Evolutionary conservation across 2,329 filamentous ascomycete species (phyloP).

Genomic region (Chalaropsis thielavioides): DNA sequence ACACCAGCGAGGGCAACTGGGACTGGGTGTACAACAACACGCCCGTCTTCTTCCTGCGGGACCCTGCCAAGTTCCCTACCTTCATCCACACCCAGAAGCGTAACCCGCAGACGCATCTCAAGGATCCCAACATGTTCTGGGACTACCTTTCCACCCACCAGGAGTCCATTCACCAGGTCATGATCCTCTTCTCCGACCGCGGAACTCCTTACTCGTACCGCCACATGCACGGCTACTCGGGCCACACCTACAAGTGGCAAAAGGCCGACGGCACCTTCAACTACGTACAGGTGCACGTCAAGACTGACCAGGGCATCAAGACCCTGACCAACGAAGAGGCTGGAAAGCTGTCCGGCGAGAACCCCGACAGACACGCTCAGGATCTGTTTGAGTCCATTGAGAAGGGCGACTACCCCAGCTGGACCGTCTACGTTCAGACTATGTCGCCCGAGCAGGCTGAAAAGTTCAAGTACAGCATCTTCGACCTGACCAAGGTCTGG

Average conservation of each 20-base stretch:
- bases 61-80: constrained; percentile 59
- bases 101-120: constrained; percentile 56
- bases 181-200: constrained; percentile 51
- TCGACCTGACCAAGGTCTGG: constrained; percentile 58
- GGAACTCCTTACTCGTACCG: constrained; percentile 52
- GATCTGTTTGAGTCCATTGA: constrained; percentile 52
- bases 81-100: constrained; percentile 70
- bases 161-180: constrained; percentile 48
- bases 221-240: constrained; percentile 53
- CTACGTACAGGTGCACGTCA: constrained; percentile 51
- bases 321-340: constrained; percentile 45
- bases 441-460: constrained; percentile 48
- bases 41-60: constrained; percentile 61
- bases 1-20: constrained; percentile 56
- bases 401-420: constrained; percentile 45
- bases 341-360: constrained; percentile 35
- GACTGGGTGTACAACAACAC: constrained; percentile 67
- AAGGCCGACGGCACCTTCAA: constrained; percentile 51
- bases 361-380: constrained; percentile 48
- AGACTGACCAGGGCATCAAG: constrained; percentile 47
- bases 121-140: constrained; percentile 48
- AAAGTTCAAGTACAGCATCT: constrained; percentile 46
- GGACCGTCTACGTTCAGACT: constrained; percentile 50
- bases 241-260: constrained; percentile 52
- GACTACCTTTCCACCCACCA: constrained; percentile 40